Evolutionary conservation across 192 early-diverging fungal genomes (phyloP).

Genomic region (Coemansia erecta): DNA sequence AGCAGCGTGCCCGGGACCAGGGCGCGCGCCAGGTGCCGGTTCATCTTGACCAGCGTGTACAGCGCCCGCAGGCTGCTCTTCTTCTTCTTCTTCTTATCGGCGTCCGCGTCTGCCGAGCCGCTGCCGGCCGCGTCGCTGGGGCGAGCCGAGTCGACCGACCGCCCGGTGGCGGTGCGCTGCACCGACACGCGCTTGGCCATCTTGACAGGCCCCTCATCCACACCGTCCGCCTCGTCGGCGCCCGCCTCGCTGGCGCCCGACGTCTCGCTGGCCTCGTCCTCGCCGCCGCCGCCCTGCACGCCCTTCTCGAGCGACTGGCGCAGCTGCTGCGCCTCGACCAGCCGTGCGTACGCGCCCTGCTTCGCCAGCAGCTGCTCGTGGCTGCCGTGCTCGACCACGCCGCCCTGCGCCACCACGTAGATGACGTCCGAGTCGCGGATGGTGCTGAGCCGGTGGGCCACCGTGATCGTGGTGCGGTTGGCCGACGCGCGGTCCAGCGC

Average conservation of each 20-base stretch:
- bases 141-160: neutral
- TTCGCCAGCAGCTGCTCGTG: constrained; percentile 69
- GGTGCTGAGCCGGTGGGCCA: constrained; percentile 90
- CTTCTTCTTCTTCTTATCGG: no score
- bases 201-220: neutral
- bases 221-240: constrained; percentile 2
- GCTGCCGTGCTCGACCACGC: constrained; percentile 70
- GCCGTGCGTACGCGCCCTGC: constrained; percentile 40
- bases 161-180: neutral
- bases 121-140: no score
- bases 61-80: constrained; percentile 18
- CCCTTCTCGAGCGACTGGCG: constrained; percentile 38
- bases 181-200: neutral
- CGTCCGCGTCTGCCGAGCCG: no score
- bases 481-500: constrained; percentile 74
- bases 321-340: constrained; percentile 63
- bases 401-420: constrained; percentile 74
- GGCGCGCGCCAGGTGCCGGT: constrained; percentile 35
- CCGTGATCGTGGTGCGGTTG: constrained; percentile 84
- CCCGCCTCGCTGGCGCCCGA: neutral
- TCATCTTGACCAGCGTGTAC: constrained; percentile 38
- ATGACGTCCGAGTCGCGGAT: constrained; percentile 84
- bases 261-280: neutral
- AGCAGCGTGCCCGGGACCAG: constrained; percentile 61
- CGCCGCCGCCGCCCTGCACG: neutral